These are phyloP conservation scores for Sporothrix phasma DNA, from an alignment of 2,329 filamentous ascomycete species.

Conservation along the genomic window DNA sequence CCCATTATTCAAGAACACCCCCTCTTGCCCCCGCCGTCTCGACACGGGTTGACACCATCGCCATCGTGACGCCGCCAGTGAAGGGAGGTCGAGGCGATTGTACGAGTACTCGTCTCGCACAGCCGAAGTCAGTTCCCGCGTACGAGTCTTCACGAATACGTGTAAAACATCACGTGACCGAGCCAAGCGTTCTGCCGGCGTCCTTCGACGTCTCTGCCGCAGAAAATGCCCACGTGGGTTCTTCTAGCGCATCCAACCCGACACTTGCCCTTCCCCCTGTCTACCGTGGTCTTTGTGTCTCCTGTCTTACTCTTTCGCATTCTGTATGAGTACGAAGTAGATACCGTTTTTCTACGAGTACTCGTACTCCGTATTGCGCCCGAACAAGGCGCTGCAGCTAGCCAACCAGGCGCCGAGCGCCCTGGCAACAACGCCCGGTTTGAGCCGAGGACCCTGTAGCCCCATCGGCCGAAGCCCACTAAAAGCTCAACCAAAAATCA, in stretches of 20 bases:
- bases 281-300: not conserved
- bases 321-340: too few species aligned
- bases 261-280: not conserved
- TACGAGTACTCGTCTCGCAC: too few species aligned
- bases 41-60: not conserved
- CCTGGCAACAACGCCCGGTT: constrained; percentile 14
- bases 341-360: not conserved
- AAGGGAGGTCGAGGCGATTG: not conserved
- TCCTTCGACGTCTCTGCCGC: too few species aligned
- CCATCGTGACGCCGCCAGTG: not conserved
- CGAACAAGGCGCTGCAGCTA: not conserved
- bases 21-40: not conserved
- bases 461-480: constrained; percentile 3
- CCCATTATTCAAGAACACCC: not conserved
- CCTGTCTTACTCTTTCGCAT: too few species aligned
- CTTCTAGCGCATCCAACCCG: constrained; percentile 1
- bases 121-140: too few species aligned
- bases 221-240: constrained; percentile 13
- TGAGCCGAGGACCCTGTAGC: constrained; percentile 15
- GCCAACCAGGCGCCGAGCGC: not conserved
- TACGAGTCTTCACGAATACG: too few species aligned
- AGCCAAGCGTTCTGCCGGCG: not conserved
- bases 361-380: too few species aligned
- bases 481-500: constrained; percentile 12
- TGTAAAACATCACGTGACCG: not conserved